Base-by-base conservation (phyloP, 1,284 basidiomycete genomes). In the Sphaerobolus stellatus region DNA sequence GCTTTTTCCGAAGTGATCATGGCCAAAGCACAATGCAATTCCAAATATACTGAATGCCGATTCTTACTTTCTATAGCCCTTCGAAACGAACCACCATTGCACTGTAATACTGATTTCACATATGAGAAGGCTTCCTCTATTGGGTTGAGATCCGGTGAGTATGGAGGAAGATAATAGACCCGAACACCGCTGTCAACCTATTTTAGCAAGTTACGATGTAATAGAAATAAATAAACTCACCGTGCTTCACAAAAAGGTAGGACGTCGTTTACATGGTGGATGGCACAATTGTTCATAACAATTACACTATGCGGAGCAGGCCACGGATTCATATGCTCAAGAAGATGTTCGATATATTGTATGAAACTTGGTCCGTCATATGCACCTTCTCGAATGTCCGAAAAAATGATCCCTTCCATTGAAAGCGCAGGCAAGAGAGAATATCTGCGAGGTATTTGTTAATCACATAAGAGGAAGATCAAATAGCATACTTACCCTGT, bases 61-160 rank as follows among this genome's bases (percentile, higher is more conserved):
- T 71, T 59, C 7, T 22, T 3, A 11, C 25, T 25, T 27, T 34
- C 36, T 18, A 43, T 30, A 3, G 49, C 49, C 5, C 8, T 36
- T 6, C n/a, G 50, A 29, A 63, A 48, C 4, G 47, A 24, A 2
- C 51, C 27, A 33, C 55, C 56, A 49, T 65, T 38, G 25, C 48
- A 24, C 14, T 60, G 54, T 18, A 70, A 40, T 60, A 64, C 66
- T 3, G 62, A 47, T 56, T 72, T 72, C 46, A 71, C 62, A 1
- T 56, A 50, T 2, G 66, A 71, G 58, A 73, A 71, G 1, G 59
- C 66, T 48, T 66, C 64, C 56, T 71, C 66, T 28, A 72, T 69
- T 1, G 67, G 70, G 41, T 71, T 71, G 49, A 64, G 57, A 52
- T 71, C 69, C 4, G 71, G 71, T 3, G 70, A 72, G 56, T 72